Base-by-base conservation (phyloP, 176 grass and related monocot species). In the Oryza glaberrima region DNA sequence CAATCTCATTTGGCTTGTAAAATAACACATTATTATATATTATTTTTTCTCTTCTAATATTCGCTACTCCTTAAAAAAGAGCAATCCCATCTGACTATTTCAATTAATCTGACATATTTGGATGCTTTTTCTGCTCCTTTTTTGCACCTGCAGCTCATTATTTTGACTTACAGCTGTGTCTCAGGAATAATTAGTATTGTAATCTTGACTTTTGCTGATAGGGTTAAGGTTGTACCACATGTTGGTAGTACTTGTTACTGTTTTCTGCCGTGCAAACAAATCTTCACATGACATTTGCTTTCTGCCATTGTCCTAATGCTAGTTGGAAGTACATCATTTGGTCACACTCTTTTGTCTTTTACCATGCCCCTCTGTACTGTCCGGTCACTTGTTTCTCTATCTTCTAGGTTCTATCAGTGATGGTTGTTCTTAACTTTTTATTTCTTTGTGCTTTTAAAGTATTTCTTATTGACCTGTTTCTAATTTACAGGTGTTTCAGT, bases 401-500 rank as follows among this genome's bases (percentile, higher is more conserved):
- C 54, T 30, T 76, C 9, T 67, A 44, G 30, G 30, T 30, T 76
- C 9, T 67, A 44, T 45, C 54, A 36, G 67, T 13, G 35, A 54
- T 67, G 58, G 20, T 64, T 8, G 58, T 68, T 25, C 9, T 73
- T 82, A 30, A 23, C 22, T 78, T 47, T 60, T 72, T 78, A 44
- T 81, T 69, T 67, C 28, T 72, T 77, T 77, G 43, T 58, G 52
- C 6, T 5, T 58, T 58, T 58, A 20, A 85, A 3, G 7, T 52
- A 40, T 30, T 40, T 83, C 46, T 52, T 73, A 86, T 70, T 84
- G 34, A 19, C 48, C 20, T 47, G 4, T 68, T 79, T 64, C 9
- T 75, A 81, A 58, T 85, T 32, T 71, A 43, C 85, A 99, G 96
- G 96, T 52, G 88, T 96, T 85, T 94, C 88, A 49, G 96, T 99